Evolutionary conservation across 192 early-diverging fungal genomes (phyloP).

Genomic region (Coemansia brasiliensis): DNA sequence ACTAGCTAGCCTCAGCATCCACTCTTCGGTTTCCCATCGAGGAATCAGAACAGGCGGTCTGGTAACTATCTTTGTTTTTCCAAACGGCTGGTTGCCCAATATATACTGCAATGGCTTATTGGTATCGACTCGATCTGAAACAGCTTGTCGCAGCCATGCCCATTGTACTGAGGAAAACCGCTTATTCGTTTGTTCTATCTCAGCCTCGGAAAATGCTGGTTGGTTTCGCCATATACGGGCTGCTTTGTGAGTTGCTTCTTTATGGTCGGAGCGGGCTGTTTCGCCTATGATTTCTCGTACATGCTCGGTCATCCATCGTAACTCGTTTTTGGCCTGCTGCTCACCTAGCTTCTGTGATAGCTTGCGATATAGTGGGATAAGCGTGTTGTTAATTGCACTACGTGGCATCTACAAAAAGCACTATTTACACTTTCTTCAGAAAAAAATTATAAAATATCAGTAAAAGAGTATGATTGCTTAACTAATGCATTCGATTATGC

Average conservation of each 20-base stretch:
- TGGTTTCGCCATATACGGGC: constrained; percentile 51
- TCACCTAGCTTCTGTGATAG: constrained; percentile 33
- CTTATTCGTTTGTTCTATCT: constrained; percentile 20
- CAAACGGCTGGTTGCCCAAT: constrained; percentile 84
- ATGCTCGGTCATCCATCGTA: constrained; percentile 44
- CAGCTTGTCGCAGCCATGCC: constrained; percentile 55
- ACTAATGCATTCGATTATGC: too few species aligned
- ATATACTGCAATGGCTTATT: constrained; percentile 94
- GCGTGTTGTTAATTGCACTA: constrained; percentile 37
- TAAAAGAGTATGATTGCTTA: too few species aligned
- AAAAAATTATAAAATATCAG: too few species aligned
- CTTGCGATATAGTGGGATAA: constrained; percentile 30
- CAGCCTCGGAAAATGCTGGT: constrained; percentile 20
- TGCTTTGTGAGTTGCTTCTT: background rate
- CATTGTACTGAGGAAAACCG: constrained; percentile 38
- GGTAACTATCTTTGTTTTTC: constrained; percentile 67
- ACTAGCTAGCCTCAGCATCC: constrained; percentile 64
- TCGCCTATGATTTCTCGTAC: constrained; percentile 19
- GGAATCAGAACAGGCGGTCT: constrained; percentile 84
- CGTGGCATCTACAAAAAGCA: constrained; percentile 26
- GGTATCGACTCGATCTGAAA: constrained; percentile 59
- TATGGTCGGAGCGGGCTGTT: background rate
- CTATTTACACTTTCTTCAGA: too few species aligned
- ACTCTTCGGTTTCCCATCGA: constrained; percentile 94
- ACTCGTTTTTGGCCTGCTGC: constrained; percentile 42